Base-by-base conservation (phyloP, 139 green algal genomes). In the Marvania coccoides region DNA sequence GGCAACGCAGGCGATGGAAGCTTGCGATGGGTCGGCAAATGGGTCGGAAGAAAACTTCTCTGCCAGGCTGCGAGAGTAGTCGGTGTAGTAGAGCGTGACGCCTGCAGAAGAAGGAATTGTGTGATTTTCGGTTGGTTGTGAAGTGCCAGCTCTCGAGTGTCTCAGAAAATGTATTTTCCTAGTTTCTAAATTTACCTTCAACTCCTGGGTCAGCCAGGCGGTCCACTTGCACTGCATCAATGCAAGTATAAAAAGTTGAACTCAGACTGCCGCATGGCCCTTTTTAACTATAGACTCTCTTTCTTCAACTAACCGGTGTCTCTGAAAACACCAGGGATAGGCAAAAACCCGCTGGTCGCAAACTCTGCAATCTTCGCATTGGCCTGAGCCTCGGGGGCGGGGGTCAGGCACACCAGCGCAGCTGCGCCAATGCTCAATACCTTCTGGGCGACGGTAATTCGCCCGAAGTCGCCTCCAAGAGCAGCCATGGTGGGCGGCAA, bases 21-120 rank as follows among this genome's bases (percentile, higher is more conserved):
- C 76, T 79, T 94, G 82, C 15, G 46, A 75, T 4, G 87, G 87
- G 55, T 93, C 87, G 3, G 62, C 37, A 66, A 93, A 92, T 40
- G 87, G 88, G 60, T 93, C 80, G 57, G 88, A 90, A 30, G 70
- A 35, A 1, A 95, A 79, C 63, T 91, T 92, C 61, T 95, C 87
- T 6, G 79, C 73, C 13, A 95, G 64, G 42, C 65, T 84, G 33
- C 88, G 70, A 67, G 90, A 86, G 67, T 93, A 94, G 62, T 95
- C 87, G 15, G 77, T 86, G 10, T 91, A 70, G 70, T 92, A 95
- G 8, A 95, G 69, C 0, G 78, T 89, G 15, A 92, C 77, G 14
- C 86, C 84, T 31, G 64, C 38, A 2, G 88, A 65, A 26, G 19
- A 3, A 38, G 28, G 1, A 5, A n/a, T n/a, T n/a, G n/a, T n/a